phyloP scores from a whole-genome alignment of 768 basidiomycete species.

The Galerina sulciceps region DNA sequence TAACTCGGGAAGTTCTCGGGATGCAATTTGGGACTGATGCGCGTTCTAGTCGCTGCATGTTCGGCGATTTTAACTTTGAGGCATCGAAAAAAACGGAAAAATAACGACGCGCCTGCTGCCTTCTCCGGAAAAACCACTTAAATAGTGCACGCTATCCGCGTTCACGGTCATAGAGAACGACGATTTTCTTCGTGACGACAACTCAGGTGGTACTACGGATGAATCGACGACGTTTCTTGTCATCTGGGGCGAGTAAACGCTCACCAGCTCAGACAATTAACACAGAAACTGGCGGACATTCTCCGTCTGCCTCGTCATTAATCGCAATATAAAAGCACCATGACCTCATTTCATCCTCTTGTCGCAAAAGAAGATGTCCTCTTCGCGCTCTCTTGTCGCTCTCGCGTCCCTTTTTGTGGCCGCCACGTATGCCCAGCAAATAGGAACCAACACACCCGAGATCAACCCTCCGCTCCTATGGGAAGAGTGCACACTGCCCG shows the following conservation, averaged over 20 bases:
- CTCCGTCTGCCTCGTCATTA: slow-evolving; percentile 5
- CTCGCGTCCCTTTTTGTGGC: slow-evolving; percentile 32
- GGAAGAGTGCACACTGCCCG: slow-evolving; percentile 41
- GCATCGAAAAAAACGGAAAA: slow-evolving; percentile 4
- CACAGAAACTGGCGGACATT: slow-evolving; percentile 17
- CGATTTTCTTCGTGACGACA: neutral
- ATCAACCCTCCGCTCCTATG: slow-evolving; percentile 45
- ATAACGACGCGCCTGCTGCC: neutral
- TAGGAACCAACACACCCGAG: slow-evolving; percentile 48
- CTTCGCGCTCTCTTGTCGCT: slow-evolving; percentile 13
- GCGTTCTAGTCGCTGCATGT: slow-evolving; percentile 12
- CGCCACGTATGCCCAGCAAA: slow-evolving; percentile 46
- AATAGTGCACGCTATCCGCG: neutral
- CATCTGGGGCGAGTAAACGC: neutral
- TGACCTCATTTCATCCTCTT: neutral
- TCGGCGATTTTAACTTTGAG: slow-evolving; percentile 5
- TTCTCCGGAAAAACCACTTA: slow-evolving; percentile 11
- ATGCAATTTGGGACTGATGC: slow-evolving; percentile 2
- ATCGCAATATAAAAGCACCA: slow-evolving; percentile 11
- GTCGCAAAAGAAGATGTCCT: slow-evolving; percentile 8
- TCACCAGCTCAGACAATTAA: neutral
- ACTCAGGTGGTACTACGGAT: slow-evolving; percentile 10
- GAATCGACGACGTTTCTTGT: slow-evolving; percentile 8
- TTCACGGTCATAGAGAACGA: neutral
- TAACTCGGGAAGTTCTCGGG: slow-evolving; percentile 14